Base-by-base conservation (phyloP, 495 filamentous ascomycete species). In the Penicillium alfredii region DNA sequence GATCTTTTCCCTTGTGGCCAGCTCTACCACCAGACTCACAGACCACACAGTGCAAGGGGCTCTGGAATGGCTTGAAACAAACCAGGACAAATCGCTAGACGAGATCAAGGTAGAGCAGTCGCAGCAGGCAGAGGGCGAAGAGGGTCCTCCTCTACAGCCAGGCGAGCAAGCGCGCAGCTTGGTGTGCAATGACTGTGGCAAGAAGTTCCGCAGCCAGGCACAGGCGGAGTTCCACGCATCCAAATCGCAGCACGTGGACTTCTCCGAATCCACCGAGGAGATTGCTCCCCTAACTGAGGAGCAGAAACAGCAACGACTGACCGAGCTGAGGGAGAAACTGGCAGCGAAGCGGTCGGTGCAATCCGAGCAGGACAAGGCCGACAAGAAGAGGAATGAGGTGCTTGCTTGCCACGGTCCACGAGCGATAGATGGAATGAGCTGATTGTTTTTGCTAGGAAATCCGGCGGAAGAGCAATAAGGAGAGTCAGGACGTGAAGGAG, bases 1-100 rank as follows among this genome's bases (percentile, higher is more conserved):
- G 12, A 34, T 19, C 32, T 33, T 2, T 17, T 22, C 15, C 9
- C n/a, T 8, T 28, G 10, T 8, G 33, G 7, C 12, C 2, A 10
- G 20, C 16, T 19, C 30, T 30, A 11, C 10, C 15, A 35, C 36
- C 21, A 46, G 14, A 44, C 48, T 44, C 19, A 44, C 16, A n/a
- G 27, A 6, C 30, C 4, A 6, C 27, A 29, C 44, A 95, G 87
- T 96, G 36, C 80, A 89, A 57, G 84, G 81, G 48, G 90, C 90
- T 37, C 67, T 98, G 37, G 84, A 92, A 61, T 98, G 93, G 92
- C 76, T 98, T 7, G 92, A 94, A 53, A 69, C 79, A 46, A 94
- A 88, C 45, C 78, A 92, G 55, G 86, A 92, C 60, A 90, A 80
- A 50, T 66, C 82, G 2, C 49, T 89, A 20, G 86, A 94, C 9